Percentiles rank a stretch among this genome's conserved stretches.
Conservation (phyloP, 2,329 filamentous ascomycete species). For the Tolypocladium amazonense region DNA sequence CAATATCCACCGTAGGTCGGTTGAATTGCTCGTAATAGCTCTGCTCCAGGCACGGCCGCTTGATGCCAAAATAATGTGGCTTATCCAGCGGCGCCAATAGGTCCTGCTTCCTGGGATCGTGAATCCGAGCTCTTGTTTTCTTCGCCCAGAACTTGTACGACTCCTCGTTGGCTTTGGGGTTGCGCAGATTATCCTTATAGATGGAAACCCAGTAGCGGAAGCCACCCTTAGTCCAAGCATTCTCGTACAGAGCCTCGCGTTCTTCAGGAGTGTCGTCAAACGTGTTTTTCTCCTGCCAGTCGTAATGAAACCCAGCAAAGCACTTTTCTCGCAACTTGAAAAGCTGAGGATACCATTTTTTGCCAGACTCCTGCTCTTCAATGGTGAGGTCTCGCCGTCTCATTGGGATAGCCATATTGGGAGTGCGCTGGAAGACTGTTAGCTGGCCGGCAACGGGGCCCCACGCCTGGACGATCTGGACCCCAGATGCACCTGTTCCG, state of each 20-base stretch:
- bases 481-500: constrained; percentile 53
- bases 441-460: constrained; percentile 40
- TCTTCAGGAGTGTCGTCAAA: constrained; percentile 42
- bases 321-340: constrained; percentile 40
- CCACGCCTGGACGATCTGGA: constrained; percentile 53
- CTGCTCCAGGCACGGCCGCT: constrained; percentile 33
- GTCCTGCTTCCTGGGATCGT: constrained; percentile 35
- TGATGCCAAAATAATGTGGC: constrained; percentile 44
- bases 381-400: constrained; percentile 29
- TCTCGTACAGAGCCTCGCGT: constrained; percentile 36
- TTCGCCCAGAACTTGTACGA: constrained; percentile 45
- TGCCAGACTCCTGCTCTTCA: constrained; percentile 28
- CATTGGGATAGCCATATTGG: constrained; percentile 56
- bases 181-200: constrained; percentile 41
- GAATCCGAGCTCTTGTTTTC: constrained; percentile 38
- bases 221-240: constrained; percentile 39
- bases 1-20: constrained; percentile 27
- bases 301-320: constrained; percentile 50
- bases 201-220: constrained; percentile 43
- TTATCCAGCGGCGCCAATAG: constrained; percentile 40
- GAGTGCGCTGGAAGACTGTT: constrained; percentile 55
- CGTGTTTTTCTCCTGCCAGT: constrained; percentile 41
- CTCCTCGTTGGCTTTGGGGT: constrained; percentile 36
- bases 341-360: constrained; percentile 35
- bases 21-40: constrained; percentile 39